These are phyloP conservation scores for Candida peoriensis DNA, from an alignment of 805 yeast species.

Conservation along the genomic window DNA sequence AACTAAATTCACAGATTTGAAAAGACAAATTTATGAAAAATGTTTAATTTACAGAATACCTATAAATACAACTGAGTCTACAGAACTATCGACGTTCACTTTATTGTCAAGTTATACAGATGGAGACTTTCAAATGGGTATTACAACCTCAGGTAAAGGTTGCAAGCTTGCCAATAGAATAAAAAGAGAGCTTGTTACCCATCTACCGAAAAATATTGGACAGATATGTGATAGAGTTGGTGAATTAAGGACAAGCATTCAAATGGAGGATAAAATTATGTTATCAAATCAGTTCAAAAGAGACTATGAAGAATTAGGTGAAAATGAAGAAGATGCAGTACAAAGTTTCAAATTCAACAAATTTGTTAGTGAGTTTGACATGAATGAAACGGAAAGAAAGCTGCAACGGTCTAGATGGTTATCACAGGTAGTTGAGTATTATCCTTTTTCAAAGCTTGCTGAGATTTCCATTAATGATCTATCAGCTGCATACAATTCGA, in stretches of 20 bases:
- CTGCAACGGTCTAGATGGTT: conserved; percentile 74
- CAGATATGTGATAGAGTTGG: conserved; percentile 69
- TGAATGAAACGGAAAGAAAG: conserved; percentile 46
- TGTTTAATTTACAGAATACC: conserved; percentile 73
- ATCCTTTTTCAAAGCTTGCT: conserved; percentile 65
- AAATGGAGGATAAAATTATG: conserved; percentile 42
- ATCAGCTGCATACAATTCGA: conserved; percentile 31
- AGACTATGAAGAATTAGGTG: conserved; percentile 38
- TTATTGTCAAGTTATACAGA: conserved; percentile 64
- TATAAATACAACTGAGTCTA: conserved; percentile 69
- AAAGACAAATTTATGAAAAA: conserved; percentile 37
- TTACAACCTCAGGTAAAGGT: conserved; percentile 85
- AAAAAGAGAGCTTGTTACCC: conserved; percentile 62
- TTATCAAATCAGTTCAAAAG: conserved; percentile 20
- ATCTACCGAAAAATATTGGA: conserved; percentile 67
- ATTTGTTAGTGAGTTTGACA: conserved; percentile 55
- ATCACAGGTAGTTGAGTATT: conserved; percentile 86
- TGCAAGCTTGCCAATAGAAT: conserved; percentile 80
- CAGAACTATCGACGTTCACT: conserved; percentile 70
- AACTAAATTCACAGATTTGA: conserved; percentile 24
- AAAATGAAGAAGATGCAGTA: conserved; percentile 64
- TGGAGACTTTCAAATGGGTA: conserved; percentile 76
- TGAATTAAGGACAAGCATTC: conserved; percentile 49
- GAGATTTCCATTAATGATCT: conserved; percentile 56
- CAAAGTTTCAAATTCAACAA: conserved; percentile 55